A percentile compares a stretch with the other conserved stretches of the same genome.
Conservation (phyloP, 768 basidiomycete genomes). For the Leccinum subtestaceum region DNA sequence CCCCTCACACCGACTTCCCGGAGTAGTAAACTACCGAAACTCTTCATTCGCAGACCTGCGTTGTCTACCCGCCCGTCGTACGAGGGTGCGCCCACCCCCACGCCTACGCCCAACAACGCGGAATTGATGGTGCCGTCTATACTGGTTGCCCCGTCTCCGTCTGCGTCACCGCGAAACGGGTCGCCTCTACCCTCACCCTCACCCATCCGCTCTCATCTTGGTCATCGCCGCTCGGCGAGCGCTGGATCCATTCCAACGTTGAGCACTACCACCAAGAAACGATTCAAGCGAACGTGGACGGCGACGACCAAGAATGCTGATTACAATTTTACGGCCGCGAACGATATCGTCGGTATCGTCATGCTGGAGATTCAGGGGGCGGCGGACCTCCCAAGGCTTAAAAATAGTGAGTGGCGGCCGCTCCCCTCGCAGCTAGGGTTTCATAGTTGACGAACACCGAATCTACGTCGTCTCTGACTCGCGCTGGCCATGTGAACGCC, state of each 20-base stretch:
- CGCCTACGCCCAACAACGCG: neutral
- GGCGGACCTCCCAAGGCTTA: constrained; percentile 77
- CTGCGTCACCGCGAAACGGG: constrained; percentile 8
- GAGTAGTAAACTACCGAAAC: constrained; percentile 31
- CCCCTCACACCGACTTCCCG: constrained; percentile 29
- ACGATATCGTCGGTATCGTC: constrained; percentile 92
- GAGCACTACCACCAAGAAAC: constrained; percentile 28
- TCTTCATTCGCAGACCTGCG: constrained; percentile 36
- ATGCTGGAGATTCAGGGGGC: constrained; percentile 90
- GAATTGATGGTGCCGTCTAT: constrained; percentile 12
- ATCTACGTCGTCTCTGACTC: neutral
- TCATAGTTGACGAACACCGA: neutral
- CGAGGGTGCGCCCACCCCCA: constrained; percentile 16
- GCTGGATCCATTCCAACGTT: constrained; percentile 28
- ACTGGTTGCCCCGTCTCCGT: constrained; percentile 12
- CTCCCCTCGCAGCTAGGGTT: neutral
- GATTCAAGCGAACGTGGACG: constrained; percentile 41
- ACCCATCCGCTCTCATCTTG: constrained; percentile 19
- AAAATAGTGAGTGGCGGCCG: constrained; percentile 65
- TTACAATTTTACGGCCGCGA: constrained; percentile 62
- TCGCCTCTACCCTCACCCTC: constrained; percentile 26
- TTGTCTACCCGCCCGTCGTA: constrained; percentile 32
- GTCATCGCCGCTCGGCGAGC: constrained; percentile 33
- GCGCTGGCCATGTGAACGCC: neutral
- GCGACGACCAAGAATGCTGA: constrained; percentile 35